Base-by-base conservation (phyloP, 2,329 filamentous ascomycete species). In the Cladorrhinum sp. region DNA sequence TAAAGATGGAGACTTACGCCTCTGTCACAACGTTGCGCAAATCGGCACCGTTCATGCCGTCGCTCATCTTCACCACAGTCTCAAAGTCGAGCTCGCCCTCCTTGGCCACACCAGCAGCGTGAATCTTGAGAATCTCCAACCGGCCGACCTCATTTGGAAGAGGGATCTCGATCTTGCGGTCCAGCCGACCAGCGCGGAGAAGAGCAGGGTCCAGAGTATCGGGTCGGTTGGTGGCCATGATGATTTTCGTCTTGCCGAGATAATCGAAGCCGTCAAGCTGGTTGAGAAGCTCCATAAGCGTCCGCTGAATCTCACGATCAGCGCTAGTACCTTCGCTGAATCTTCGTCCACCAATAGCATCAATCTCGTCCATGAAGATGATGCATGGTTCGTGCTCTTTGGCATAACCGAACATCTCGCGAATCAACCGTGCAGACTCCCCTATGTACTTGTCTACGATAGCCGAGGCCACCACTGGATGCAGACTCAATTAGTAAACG, bases 281-380 rank as follows among this genome's bases (percentile, higher is more conserved):
- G 78, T 99, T 99, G 65, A 99, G 88, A 59, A 99, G 84, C 77
- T 99, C 95, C 95, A 99, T 99, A 62, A 99, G 82, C 36, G 95
- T 99, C 73, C 95, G 89, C 79, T 99, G 95, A 69, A 99, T 99
- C 77, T 99, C 95, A 72, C 96, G 89, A 80, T 99, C 95, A 55
- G 95, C 95, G 62, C 92, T 96, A 56, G 95, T 99, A 68, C 96
- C 95, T 76, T 99, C 95, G 0, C 92, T 96, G 78, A 99, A 99
- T 71, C 95, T 86, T 70, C 96, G 87, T 65, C 96, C 96, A 75
- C 95, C 95, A 72, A 99, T 99, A 72, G 95, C 95, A 73, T 99
- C 95, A 73, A 99, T 99, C 79, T 99, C 95, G 82, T 99, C 96
- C 95, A 99, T 99, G 85, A 99, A 99, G 79, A 99, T 99, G 76